Percentiles rank a stretch among this genome's conserved stretches.
These are phyloP conservation scores for Hypericum androsaemum DNA, from an alignment of 345 rosid species.

Conservation along the genomic window DNA sequence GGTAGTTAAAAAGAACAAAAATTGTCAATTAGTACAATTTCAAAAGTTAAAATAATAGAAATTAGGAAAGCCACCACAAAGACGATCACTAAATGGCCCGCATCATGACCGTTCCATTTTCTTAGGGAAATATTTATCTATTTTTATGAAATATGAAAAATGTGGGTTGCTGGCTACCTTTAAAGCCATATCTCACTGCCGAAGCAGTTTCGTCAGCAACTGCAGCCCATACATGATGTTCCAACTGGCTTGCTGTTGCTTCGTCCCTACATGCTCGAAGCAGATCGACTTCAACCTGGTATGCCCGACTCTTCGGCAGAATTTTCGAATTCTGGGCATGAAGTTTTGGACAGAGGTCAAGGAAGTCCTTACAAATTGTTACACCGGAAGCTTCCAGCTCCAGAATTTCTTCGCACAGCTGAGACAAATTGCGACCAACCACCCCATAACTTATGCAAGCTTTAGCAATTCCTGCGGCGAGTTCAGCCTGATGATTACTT, in stretches of 20 bases:
- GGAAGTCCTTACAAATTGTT: constrained; percentile 57
- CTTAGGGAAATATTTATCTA: too few relatives aligned
- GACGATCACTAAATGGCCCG: too few relatives aligned
- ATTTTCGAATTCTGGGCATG: constrained; percentile 68
- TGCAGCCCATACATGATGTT: constrained; percentile 76
- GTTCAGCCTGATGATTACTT: constrained; percentile 84
- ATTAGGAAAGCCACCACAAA: too few relatives aligned
- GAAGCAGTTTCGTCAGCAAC: constrained; percentile 95
- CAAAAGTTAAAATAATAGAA: too few relatives aligned
- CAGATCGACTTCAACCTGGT: constrained; percentile 90
- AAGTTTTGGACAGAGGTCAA: constrained; percentile 58
- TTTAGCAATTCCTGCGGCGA: constrained; percentile 86
- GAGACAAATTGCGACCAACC: constrained; percentile 79
- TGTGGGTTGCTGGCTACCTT: constrained; percentile 38
- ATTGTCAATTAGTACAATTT: too few relatives aligned
- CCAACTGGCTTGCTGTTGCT: constrained; percentile 44
- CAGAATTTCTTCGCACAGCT: constrained; percentile 73
- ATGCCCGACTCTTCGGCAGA: constrained; percentile 84
- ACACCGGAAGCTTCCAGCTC: constrained; percentile 56
- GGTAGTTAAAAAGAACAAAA: constrained; percentile 4
- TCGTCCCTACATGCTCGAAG: constrained; percentile 70
- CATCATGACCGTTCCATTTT: too few relatives aligned
- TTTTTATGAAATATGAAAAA: too few relatives aligned
- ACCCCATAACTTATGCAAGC: constrained; percentile 85
- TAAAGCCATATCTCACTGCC: constrained; percentile 83